phyloP scores from a whole-genome alignment of 2,329 filamentous ascomycete genomes.

The Scedosporium dehoogii region DNA sequence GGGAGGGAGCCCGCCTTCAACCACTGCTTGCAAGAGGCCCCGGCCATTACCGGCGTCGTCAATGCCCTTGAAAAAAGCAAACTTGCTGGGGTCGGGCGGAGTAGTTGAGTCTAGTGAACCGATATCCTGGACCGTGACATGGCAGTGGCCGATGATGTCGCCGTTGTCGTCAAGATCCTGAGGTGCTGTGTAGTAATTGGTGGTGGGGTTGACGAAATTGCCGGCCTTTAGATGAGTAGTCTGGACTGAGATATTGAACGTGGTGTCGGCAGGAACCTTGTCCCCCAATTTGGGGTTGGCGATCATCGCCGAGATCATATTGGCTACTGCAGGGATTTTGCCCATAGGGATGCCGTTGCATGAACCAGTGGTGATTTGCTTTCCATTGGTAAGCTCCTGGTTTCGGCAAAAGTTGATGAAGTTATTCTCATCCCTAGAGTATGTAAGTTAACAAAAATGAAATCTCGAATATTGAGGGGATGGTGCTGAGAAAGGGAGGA shows the following conservation, averaged over 20 bases:
- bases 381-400: conserved; percentile 43
- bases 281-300: conserved; percentile 31
- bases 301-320: conserved; percentile 48
- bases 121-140: conserved; percentile 42
- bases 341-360: conserved; percentile 51
- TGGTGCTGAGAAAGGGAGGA: neutral
- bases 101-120: conserved; percentile 23
- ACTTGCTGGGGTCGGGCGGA: conserved; percentile 25
- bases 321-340: conserved; percentile 35
- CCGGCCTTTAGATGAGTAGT: conserved; percentile 38
- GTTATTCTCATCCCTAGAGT: conserved; percentile 37
- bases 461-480: neutral
- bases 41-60: conserved; percentile 38
- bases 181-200: conserved; percentile 45
- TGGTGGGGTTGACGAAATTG: conserved; percentile 41
- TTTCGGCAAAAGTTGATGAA: conserved; percentile 52
- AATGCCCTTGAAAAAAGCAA: conserved; percentile 49
- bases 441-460: neutral
- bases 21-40: conserved; percentile 31
- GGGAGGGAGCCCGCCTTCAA: conserved; percentile 33
- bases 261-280: conserved; percentile 23
- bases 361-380: conserved; percentile 36
- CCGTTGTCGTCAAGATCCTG: conserved; percentile 34
- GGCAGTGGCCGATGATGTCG: conserved; percentile 33
- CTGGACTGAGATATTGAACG: conserved; percentile 38